Base-by-base conservation (phyloP, 768 basidiomycete species). In the Ephemerocybe angulata region DNA sequence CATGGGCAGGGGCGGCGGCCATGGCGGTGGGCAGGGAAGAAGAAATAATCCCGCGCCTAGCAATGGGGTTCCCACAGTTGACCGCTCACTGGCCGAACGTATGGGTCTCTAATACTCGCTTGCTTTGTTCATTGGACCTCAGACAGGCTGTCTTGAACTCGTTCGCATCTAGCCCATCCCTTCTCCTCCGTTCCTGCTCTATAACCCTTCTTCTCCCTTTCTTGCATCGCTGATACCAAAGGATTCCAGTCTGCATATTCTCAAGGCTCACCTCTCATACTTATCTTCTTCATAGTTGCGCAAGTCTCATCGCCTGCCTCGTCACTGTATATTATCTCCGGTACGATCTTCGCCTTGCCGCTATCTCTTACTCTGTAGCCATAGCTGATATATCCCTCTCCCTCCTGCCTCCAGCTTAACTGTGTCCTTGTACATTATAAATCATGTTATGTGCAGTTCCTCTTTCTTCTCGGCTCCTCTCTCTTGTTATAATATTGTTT, bases 31-130 rank as follows among this genome's bases (percentile, higher is more conserved):
- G 47, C 68, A 65, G 22, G 68, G 60, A 58, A 19, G 46, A 55
- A 70, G 51, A 25, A 21, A 19, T 46, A 46, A 48, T 42, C 17
- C 33, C n/a, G n/a, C n/a, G 17, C 8, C 17, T 10, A 35, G 13
- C 10, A 42, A 13, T 7, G 40, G 11, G 11, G 8, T 19, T 42
- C 40, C 13, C 10, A 42, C 25, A 21, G 24, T 74, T 37, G 86
- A 88, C 76, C 88, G 89, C 81, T 88, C 90, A 76, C 84, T 92
- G 76, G 87, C 85, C 69, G 88, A 91, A 71, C 76, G 90, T 65
- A 81, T 92, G 85, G 90, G 90, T 69, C 77, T 90, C 40, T 88
- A 71, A n/a, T 40, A 13, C 7, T 40, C 17, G 38, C 17, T 40
- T 40, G 38, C 7, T 40, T 40, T 40, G n/a, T 40, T 6, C 38